Evolutionary conservation across 495 filamentous ascomycete genomes (phyloP), one percentile per base, ranked within the genome.

Genomic region (Tuber microsphaerosporum): DNA sequence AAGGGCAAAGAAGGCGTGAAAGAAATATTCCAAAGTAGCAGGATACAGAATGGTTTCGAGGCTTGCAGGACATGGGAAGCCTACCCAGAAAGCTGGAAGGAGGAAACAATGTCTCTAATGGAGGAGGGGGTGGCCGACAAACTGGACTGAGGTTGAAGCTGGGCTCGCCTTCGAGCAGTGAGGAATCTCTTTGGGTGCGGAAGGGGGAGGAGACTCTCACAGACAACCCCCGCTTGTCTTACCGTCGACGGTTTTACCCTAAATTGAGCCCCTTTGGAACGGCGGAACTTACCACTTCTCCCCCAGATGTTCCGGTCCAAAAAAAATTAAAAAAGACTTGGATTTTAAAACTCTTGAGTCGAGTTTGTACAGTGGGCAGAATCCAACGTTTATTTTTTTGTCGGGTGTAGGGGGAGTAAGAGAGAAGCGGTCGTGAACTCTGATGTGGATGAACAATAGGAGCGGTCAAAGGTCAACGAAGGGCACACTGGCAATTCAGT

Each of bases 11-110:
- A 51, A 51, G 69, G 69, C 26, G 68, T 56, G 69, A 71, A 71
- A 34, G 56, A 65, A 65, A 65, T 65, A 65, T 65, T 65, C 56
- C n/a, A 65, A 65, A 65, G 56, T 72, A 76, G 71, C 73, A 79
- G 78, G 69, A 71, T 71, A 39, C 39, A 79, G 61, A 75, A 65
- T 70, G 48, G 75, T 69, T 74, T 73, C 71, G 69, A 70, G 68
- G 48, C 76, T 73, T 79, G 76, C 77, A 79, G 77, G 77, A 79
- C 77, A 79, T 79, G 72, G 76, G 74, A 74, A 77, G 77, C 72
- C 77, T 79, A 79, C 78, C 77, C 77, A 79, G 70, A 79, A 73
- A 79, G 61, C 77, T 76, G 77, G 76, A 79, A 79, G 73, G 77
- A 75, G 77, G 73, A 79, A 79, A 79, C 76, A 69, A 79, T 75